These are phyloP conservation scores for Lecanicillium sp. DNA, from an alignment of 2,329 filamentous ascomycete species.

Conservation along the genomic window DNA sequence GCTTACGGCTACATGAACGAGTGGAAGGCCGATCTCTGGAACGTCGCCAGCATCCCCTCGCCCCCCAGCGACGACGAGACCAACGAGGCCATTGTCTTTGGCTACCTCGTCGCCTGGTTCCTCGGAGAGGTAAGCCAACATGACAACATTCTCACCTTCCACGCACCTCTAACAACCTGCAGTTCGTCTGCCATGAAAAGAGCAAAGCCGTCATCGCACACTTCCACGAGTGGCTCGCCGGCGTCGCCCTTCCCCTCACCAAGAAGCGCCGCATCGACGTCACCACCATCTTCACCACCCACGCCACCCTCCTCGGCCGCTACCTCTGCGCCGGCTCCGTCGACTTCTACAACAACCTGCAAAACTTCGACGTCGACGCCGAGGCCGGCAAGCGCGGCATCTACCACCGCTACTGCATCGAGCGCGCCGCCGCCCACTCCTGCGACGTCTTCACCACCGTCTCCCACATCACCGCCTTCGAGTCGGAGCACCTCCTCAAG, in stretches of 20 bases:
- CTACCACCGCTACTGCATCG: constrained; percentile 97
- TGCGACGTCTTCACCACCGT: constrained; percentile 98
- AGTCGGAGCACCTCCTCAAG: constrained; percentile 95
- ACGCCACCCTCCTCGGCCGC: constrained; percentile 88
- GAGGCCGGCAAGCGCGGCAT: constrained; percentile 97
- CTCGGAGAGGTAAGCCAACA: constrained; percentile 79
- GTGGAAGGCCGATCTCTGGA: constrained; percentile 97
- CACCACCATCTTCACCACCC: constrained; percentile 97
- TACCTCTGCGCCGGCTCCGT: constrained; percentile 97
- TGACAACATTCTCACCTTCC: no score
- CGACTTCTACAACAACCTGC: constrained; percentile 98
- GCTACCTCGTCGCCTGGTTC: constrained; percentile 96
- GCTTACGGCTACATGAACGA: constrained; percentile 88
- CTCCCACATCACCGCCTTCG: constrained; percentile 96
- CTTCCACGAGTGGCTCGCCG: constrained; percentile 97
- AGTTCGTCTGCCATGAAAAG: constrained; percentile 94
- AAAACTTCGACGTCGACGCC: constrained; percentile 92
- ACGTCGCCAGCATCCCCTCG: constrained; percentile 85
- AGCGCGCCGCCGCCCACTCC: constrained; percentile 84
- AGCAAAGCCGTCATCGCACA: constrained; percentile 90
- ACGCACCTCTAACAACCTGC: constrained; percentile 17
- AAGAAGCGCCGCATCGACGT: constrained; percentile 94
- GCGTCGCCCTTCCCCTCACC: constrained; percentile 83
- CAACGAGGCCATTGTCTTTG: constrained; percentile 95
- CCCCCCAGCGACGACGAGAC: constrained; percentile 89